phyloP scores from a whole-genome alignment of 768 basidiomycete species.

The Megacollybia marginata region DNA sequence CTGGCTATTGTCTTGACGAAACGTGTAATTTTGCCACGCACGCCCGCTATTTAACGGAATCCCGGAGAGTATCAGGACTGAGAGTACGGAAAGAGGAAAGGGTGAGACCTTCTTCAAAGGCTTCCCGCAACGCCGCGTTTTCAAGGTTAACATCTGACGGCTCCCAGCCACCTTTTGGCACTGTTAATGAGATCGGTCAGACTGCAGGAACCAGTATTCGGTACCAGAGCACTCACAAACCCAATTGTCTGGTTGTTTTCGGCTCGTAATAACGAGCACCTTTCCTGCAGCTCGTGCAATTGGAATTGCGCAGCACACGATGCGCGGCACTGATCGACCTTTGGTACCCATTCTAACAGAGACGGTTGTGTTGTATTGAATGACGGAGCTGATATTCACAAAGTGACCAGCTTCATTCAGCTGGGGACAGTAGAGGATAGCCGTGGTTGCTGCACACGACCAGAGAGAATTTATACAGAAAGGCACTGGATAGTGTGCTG shows the following conservation, averaged over 20 bases:
- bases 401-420: neutral
- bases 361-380: conserved; percentile 1
- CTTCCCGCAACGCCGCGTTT: conserved; percentile 86
- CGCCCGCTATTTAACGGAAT: conserved; percentile 57
- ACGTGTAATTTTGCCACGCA: conserved; percentile 79
- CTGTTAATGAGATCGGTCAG: conserved; percentile 28
- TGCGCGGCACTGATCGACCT: conserved; percentile 72
- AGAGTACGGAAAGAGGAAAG: conserved; percentile 69
- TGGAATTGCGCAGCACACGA: conserved; percentile 89
- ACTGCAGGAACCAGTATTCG: neutral
- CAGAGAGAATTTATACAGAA: neutral
- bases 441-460: neutral
- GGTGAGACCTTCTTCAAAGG: conserved; percentile 94
- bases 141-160: conserved; percentile 72
- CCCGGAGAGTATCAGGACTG: conserved; percentile 58
- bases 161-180: conserved; percentile 94
- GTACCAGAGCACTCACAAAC: conserved; percentile 64
- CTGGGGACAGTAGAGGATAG: neutral
- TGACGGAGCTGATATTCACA: neutral
- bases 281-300: conserved; percentile 68
- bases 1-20: conserved; percentile 79
- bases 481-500: neutral
- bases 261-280: conserved; percentile 77
- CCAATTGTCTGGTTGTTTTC: conserved; percentile 76
- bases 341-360: conserved; percentile 44